A percentile compares a stretch with the other conserved stretches of the same genome.
Conservation (phyloP, 352 stramenopile species). For the Halophytophthora batemanensis region DNA sequence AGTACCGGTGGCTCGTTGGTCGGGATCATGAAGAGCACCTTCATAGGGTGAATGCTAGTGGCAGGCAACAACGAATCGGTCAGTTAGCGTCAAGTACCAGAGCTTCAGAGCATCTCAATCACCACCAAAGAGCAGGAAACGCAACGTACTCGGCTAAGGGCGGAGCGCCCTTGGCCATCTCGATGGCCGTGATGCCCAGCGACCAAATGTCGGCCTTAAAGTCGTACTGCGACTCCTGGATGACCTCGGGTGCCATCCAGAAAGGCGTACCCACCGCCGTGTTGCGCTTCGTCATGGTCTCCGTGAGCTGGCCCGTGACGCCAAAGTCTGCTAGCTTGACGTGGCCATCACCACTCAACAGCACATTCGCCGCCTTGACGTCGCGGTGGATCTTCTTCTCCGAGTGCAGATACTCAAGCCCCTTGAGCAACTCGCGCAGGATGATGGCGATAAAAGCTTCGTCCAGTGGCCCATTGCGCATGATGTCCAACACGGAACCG, state of each 20-base stretch:
- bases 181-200: conserved; percentile 97
- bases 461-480: conserved; percentile 72
- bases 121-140: not conserved
- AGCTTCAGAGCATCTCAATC: not conserved
- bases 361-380: conserved; percentile 80
- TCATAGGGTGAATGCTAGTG: conserved; percentile 96
- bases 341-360: conserved; percentile 74
- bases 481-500: conserved; percentile 88
- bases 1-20: conserved; percentile 90
- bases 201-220: conserved; percentile 98
- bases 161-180: conserved; percentile 97
- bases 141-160: conserved; percentile 85
- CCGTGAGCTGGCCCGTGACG: conserved; percentile 93
- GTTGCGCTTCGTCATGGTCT: conserved; percentile 97
- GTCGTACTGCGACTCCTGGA: conserved; percentile 92
- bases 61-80: not conserved
- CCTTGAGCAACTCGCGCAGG: conserved; percentile 72
- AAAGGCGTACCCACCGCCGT: conserved; percentile 97
- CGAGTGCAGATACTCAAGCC: conserved; percentile 75
- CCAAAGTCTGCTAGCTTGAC: conserved; percentile 84
- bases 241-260: conserved; percentile 95
- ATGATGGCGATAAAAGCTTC: conserved; percentile 85
- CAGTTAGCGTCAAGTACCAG: too few relatives aligned
- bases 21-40: conserved; percentile 99
- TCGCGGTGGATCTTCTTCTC: conserved; percentile 87